Base-by-base conservation (phyloP, 2,329 filamentous ascomycete genomes). In the Ophiostoma sp. region DNA sequence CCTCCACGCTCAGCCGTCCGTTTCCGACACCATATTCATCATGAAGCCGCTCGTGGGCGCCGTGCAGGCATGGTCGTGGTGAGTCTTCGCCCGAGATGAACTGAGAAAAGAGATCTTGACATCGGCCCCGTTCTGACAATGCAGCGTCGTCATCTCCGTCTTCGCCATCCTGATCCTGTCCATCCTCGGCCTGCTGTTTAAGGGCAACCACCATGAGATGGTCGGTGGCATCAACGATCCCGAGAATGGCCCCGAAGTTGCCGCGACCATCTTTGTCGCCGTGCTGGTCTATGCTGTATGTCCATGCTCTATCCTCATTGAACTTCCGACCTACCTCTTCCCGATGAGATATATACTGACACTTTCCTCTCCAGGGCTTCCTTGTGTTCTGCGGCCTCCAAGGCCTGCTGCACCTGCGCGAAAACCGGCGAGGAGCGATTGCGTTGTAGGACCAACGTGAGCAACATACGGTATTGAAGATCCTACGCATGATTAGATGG, bases 1-100 rank as follows among this genome's bases (percentile, higher is more conserved):
- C 1, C 70, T 39, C 39, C 36, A 19, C 55, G 5, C 55, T 19
- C 15, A 22, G 36, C 42, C 48, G 48, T 9, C 61, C 63, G 69
- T 59, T 50, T 69, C 70, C 48, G 59, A 74, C 74, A 71, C 73
- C 25, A 70, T 73, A 52, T 74, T 82, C 85, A 89, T 80, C 80
- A 98, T 98, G 95, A 98, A 98, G 91, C 95, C 95, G 78, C 87
- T 98, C 81, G 93, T 98, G 78, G 92, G 93, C 81, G 91, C 94
- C 77, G 89, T 95, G 85, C 95, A 97, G 85, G 95, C 95, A 80
- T 98, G 95, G 94, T 93, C 91, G 86, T 97, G 95, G 95, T 98
- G 86, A 80, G 90, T 82, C 39, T 17, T 12, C 17, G n/a, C n/a
- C n/a, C n/a, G n/a, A n/a, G n/a, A n/a, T n/a, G n/a, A n/a, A n/a